Percentiles rank a stretch among this genome's conserved stretches.
These are phyloP conservation scores for Tulasnella sp. DNA, from an alignment of 768 basidiomycete species.

Conservation along the genomic window DNA sequence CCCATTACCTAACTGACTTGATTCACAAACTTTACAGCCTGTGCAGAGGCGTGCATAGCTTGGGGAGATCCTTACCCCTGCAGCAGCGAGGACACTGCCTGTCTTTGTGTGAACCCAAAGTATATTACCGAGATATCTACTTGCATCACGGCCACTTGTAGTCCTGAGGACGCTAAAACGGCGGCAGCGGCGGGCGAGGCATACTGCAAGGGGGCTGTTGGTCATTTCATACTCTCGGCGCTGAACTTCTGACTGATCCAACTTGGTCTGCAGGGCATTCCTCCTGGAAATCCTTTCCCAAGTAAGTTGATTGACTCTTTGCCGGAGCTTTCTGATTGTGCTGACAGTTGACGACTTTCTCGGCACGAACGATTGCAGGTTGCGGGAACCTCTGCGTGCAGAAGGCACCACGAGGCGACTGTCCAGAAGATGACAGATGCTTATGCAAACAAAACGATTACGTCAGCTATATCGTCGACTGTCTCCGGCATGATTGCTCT, in stretches of 20 bases:
- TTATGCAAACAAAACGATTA: neutral
- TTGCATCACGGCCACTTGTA: neutral
- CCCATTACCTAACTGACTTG: too few relatives aligned
- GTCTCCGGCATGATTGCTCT: neutral
- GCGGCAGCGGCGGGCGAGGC: neutral
- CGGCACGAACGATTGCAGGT: neutral
- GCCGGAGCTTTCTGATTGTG: too few relatives aligned
- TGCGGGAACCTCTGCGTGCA: neutral
- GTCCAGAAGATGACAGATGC: neutral
- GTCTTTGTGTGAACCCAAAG: neutral
- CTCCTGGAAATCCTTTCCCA: neutral
- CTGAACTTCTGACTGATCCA: neutral
- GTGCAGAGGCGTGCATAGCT: too few relatives aligned
- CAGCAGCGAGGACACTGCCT: neutral
- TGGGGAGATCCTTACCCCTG: neutral
- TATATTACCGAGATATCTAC: neutral
- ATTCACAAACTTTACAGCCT: too few relatives aligned
- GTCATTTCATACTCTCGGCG: neutral
- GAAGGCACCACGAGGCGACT: neutral
- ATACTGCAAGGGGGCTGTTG: neutral
- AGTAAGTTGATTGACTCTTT: neutral
- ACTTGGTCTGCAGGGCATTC: neutral
- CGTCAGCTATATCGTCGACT: neutral
- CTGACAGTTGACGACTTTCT: neutral
- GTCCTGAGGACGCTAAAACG: neutral